Conservation (phyloP, 2,329 filamentous ascomycete genomes). For the Aspergillus tubingensis region DNA sequence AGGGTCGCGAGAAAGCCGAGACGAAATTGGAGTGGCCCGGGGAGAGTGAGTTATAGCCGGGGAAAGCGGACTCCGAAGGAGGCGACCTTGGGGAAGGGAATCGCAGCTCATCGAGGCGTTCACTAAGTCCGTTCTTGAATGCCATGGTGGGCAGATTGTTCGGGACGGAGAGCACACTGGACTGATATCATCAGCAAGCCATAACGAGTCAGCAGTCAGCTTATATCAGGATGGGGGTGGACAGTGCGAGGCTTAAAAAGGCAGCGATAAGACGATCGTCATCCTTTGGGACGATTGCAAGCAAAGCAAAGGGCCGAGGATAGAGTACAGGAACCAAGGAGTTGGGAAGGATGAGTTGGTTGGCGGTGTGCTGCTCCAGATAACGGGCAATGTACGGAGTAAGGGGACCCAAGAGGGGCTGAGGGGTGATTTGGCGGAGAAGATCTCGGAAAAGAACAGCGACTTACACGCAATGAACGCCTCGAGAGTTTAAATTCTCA, state of each 20-base stretch:
- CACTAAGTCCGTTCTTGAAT: conserved; percentile 63
- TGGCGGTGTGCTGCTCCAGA: conserved; percentile 35
- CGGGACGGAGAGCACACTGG: conserved; percentile 31
- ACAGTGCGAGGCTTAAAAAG: conserved; percentile 12
- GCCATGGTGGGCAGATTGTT: conserved; percentile 55
- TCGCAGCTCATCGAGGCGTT: conserved; percentile 76
- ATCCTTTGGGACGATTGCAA: conserved; percentile 18
- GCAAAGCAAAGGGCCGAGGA: conserved; percentile 15
- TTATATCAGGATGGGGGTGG: conserved; percentile 17
- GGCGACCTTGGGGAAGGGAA: conserved; percentile 77
- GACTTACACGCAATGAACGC: conserved; percentile 44
- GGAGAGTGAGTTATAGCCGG: conserved; percentile 71
- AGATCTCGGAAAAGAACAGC: conserved; percentile 30
- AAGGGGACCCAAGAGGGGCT: conserved; percentile 41
- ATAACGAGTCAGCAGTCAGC: conserved; percentile 28
- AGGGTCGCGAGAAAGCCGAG: conserved; percentile 55
- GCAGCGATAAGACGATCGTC: conserved; percentile 7
- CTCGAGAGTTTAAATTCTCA: conserved; percentile 31
- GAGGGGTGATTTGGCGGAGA: conserved; percentile 36
- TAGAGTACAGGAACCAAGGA: conserved; percentile 19
- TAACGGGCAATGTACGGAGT: conserved; percentile 37
- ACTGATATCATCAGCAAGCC: conserved; percentile 31
- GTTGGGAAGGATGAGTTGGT: conserved; percentile 21
- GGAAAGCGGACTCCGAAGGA: conserved; percentile 73
- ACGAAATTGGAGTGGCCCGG: conserved; percentile 67